Base-by-base conservation (phyloP, 2,329 filamentous ascomycete species). In the Xylariaceae sp. region DNA sequence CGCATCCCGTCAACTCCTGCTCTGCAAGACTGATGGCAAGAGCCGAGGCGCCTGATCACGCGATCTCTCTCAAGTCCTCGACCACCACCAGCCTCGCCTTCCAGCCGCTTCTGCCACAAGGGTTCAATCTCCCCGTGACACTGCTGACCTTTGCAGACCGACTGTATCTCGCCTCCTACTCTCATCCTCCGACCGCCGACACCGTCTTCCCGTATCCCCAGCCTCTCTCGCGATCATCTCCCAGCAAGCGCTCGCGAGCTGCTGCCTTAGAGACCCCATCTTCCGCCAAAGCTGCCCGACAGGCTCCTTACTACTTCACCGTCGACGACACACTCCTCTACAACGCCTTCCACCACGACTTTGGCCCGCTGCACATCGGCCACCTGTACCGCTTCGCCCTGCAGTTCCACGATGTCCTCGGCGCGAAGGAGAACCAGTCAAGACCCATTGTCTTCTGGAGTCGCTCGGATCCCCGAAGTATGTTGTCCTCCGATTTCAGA, bases 341-440 rank as follows among this genome's bases (percentile, higher is more conserved):
- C 78, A 99, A 99, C 70, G 91, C 92, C 31, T 99, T 99, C 72
- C 91, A 97, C 72, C 91, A 95, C 64, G 94, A 99, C 73, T 99
- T 99, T 69, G 94, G 94, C 62, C 94, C 94, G 63, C 77, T 99
- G 52, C 94, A 99, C 75, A 95, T 99, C 60, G 94, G 94, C 22
- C 94, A 99, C 68, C 76, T 99, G 38, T 99, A 97, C 76, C 83
- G 94, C 55, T 99, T 97, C 69, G 92, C 94, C 5, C 88, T 97
- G 47, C 86, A 92, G 62, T 90, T 99, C 66, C 94, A 99, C 66
- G 92, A 97, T 62, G 90, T 97, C 42, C 79, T 99, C 33, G 92
- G 89, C 14, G 90, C 91, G 51, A 89, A 90, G 56, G 89, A 90
- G 62, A 96, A 95, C 71, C 88, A 91, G 73, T 85, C 90, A 57